These are phyloP conservation scores for Annulohypoxylon truncatum DNA, from an alignment of 2,329 filamentous ascomycete genomes.

Conservation along the genomic window DNA sequence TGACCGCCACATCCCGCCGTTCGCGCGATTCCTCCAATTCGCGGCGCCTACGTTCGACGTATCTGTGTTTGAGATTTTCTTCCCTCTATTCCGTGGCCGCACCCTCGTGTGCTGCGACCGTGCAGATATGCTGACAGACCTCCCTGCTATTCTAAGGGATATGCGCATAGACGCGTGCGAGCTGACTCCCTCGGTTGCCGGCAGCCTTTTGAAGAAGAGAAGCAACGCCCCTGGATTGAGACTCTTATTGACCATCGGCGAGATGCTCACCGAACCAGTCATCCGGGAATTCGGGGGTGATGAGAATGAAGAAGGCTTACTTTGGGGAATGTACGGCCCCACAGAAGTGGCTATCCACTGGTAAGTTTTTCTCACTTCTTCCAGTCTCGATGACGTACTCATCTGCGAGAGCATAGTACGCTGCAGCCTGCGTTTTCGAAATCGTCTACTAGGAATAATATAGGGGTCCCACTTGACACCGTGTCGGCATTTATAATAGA, in stretches of 20 bases:
- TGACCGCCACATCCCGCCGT: slow-evolving; percentile 78
- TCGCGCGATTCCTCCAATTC: slow-evolving; percentile 88
- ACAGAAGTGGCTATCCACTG: slow-evolving; percentile 93
- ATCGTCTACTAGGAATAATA: slow-evolving; percentile 70
- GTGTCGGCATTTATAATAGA: slow-evolving; percentile 80
- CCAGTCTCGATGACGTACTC: not conserved
- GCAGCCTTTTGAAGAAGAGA: slow-evolving; percentile 77
- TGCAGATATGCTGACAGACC: slow-evolving; percentile 76
- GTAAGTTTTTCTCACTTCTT: slow-evolving; percentile 50
- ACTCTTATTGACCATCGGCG: slow-evolving; percentile 86
- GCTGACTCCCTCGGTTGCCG: slow-evolving; percentile 87
- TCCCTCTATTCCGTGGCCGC: slow-evolving; percentile 78
- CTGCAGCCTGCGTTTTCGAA: slow-evolving; percentile 72
- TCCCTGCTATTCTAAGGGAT: slow-evolving; percentile 72
- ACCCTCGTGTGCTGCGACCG: slow-evolving; percentile 81
- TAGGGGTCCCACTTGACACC: slow-evolving; percentile 82
- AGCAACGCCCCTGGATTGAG: slow-evolving; percentile 74
- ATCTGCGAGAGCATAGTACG: slow-evolving; percentile 62
- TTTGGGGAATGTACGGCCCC: slow-evolving; percentile 95
- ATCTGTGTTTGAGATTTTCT: slow-evolving; percentile 95
- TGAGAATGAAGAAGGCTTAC: slow-evolving; percentile 65
- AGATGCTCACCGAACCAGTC: slow-evolving; percentile 86
- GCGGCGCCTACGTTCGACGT: slow-evolving; percentile 94
- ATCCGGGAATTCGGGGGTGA: slow-evolving; percentile 81
- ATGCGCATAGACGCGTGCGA: slow-evolving; percentile 85